Base-by-base conservation (phyloP, 768 basidiomycete genomes). In the Neoboletus magnificus region DNA sequence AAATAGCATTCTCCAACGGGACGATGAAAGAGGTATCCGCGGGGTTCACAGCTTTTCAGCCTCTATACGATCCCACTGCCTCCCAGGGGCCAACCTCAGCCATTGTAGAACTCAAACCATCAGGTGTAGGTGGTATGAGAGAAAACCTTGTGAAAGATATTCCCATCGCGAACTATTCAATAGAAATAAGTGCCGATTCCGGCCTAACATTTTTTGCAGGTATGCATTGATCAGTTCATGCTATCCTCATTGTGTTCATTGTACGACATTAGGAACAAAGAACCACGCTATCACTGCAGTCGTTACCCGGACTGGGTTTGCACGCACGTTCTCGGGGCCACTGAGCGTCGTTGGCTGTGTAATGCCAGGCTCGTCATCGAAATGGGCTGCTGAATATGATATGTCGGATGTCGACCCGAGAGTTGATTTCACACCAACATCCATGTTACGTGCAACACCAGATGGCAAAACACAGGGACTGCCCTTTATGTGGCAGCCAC, bases 1-100 rank as follows among this genome's bases (percentile, higher is more conserved):
- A 46, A 15, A 18, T 65, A 11, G 2, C 29, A 7, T 62, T 68
- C 15, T 29, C 52, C 15, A 56, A 66, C 27, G 63, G 56, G 40
- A 60, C 57, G 4, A 62, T 32, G 10, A 25, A 36, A 48, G 58
- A 65, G 16, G 39, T 67, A 10, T 40, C 36, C 1, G 60, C 54
- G 20, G 66, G 66, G n/a, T 1, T 54, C 13, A 67, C 66, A 4
- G 18, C 46, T 29, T 66, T 66, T 18, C 51, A 53, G 4, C 66
- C 66, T 9, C 7, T 48, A 2, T 32, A 58, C 12, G 39, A 54
- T 39, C 35, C 48, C 2, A 16, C 16, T 4, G 10, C 37, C 6
- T 25, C 16, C 15, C 52, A 5, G 18, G 4, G 40, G 12, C 32
- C 6, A n/a, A 40, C 15, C 16, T 44, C 36, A 0, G 32, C 37